phyloP scores from a whole-genome alignment of 306 rosid genomes.

The Dryas alaskensis region DNA sequence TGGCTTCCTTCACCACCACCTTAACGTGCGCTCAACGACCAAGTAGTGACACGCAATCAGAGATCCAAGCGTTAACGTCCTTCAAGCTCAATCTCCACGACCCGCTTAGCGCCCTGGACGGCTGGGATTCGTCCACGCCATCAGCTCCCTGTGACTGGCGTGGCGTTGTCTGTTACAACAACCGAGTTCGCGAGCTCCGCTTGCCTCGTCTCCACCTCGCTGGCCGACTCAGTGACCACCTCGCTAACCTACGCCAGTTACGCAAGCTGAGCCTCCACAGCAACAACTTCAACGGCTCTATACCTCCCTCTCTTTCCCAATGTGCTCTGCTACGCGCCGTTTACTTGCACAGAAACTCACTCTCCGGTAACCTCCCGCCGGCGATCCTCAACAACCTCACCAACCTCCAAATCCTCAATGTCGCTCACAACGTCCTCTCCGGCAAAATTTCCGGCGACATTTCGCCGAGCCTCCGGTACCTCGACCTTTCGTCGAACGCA shows the following conservation, averaged over 20 bases:
- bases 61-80: conserved; percentile 51
- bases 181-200: conserved; percentile 54
- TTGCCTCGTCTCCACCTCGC: conserved; percentile 69
- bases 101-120: conserved; percentile 55
- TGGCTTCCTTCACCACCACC: conserved; percentile 24
- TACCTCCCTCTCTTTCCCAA: conserved; percentile 62
- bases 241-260: conserved; percentile 44
- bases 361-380: conserved; percentile 60
- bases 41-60: conserved; percentile 2
- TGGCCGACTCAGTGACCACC: conserved; percentile 44
- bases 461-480: conserved; percentile 43
- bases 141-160: conserved; percentile 82
- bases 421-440: conserved; percentile 54
- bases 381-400: conserved; percentile 60
- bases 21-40: conserved; percentile 23
- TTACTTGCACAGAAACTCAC: conserved; percentile 60
- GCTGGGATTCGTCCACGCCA: conserved; percentile 59
- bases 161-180: conserved; percentile 51
- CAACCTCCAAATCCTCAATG: conserved; percentile 63
- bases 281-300: conserved; percentile 58
- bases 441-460: conserved; percentile 37
- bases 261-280: conserved; percentile 67
- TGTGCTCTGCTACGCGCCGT: conserved; percentile 61
- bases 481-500: conserved; percentile 54
- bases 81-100: conserved; percentile 56